A percentile compares a stretch with the other conserved stretches of the same genome.
phyloP scores from a whole-genome alignment of 257 asterid genomes.

The Datura wrightii region DNA sequence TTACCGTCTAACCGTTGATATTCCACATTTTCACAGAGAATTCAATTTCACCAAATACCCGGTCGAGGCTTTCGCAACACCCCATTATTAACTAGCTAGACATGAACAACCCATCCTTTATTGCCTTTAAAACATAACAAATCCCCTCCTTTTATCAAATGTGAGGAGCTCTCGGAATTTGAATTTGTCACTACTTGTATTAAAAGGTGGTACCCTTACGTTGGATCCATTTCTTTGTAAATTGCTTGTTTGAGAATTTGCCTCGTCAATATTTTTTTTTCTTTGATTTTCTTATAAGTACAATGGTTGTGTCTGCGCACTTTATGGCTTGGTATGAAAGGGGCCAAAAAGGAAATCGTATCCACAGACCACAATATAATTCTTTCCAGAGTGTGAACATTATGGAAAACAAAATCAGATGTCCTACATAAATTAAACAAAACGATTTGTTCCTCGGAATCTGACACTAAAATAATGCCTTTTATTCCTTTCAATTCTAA shows the following conservation, averaged over 20 bases:
- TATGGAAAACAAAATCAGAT: neutral
- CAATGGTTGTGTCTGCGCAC: neutral
- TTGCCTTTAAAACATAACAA: no score
- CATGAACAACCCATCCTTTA: no score
- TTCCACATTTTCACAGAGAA: no score
- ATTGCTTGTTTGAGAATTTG: neutral
- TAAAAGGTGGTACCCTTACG: no score
- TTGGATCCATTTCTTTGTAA: no score
- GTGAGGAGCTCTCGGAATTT: no score
- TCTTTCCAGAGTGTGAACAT: constrained; percentile 13
- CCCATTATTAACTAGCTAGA: no score
- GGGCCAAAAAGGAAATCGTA: neutral
- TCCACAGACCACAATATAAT: neutral
- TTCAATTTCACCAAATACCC: no score
- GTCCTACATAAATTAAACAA: neutral
- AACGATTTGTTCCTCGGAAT: neutral
- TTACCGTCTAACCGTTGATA: no score
- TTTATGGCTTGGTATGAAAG: neutral
- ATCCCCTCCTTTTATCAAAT: no score
- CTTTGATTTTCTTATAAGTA: neutral
- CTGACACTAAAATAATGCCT: neutral
- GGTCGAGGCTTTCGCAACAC: no score
- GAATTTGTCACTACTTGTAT: no score
- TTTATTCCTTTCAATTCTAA: neutral
- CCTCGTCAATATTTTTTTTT: neutral